Evolutionary conservation across 1,139 yeast genomes (phyloP), one percentile per base, ranked within the genome.

Genomic region (Tardiomyces depauwii): DNA sequence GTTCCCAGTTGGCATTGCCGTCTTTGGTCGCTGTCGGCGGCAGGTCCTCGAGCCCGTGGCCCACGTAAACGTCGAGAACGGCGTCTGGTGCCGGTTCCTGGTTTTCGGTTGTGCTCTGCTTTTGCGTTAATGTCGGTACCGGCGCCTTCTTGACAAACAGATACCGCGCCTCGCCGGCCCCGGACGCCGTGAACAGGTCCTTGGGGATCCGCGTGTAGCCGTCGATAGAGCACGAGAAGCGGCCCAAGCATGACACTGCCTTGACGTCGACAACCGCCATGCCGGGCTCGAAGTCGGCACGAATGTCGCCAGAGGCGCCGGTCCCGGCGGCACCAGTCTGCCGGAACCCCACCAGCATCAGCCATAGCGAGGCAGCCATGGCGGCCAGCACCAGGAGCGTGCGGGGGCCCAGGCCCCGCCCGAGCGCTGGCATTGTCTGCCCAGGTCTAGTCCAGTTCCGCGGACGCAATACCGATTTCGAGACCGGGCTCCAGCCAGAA

Each of bases 1-100:
- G 16, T 18, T 64, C 60, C 47, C 65, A 63, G 23, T 64, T 55
- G 5, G 47, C 47, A 74, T 74, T 72, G 5, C 72, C 73, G 14
- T 41, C 40, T 19, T 42, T 42, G 3, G 7, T n/a, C 7, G 53
- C 53, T 9, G 28, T 18, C 16, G 45, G 45, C 16, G 36, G n/a
- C 13, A 3, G 4, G n/a, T 28, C 11, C 14, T 45, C 42, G 18
- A 43, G 42, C 2, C 45, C 49, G 5, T 30, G 36, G 16, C 36
- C 36, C 19, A 57, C 45, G 5, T 61, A 63, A 9, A 60, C 51
- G 42, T 60, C 63, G 14, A 63, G 44, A 13, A 66, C 59, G 10
- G 61, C 65, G 38, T 47, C 42, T 16, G 52, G 53, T 19, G 50
- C 54, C 11, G 49, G 48, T 21, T 21, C 7, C 7, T 21, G 25